These are phyloP conservation scores for Clonostachys byssicola DNA, from an alignment of 2,329 filamentous ascomycete genomes.

Conservation along the genomic window DNA sequence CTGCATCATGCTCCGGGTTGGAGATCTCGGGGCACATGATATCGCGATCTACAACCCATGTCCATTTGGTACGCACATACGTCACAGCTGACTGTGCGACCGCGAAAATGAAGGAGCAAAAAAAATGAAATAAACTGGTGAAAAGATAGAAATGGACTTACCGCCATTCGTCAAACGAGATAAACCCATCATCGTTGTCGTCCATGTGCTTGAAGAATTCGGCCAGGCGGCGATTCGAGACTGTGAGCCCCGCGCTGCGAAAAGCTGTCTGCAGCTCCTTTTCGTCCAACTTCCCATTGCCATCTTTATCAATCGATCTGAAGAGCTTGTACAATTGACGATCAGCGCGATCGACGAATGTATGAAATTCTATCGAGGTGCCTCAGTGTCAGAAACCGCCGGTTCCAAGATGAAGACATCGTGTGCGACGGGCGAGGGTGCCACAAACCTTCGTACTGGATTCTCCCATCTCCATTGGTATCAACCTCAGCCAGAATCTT, in stretches of 20 bases:
- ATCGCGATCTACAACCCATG: no score
- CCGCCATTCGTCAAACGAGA: constrained; percentile 96
- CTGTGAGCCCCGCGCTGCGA: constrained; percentile 69
- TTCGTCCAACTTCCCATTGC: constrained; percentile 82
- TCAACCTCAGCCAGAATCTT: constrained; percentile 82
- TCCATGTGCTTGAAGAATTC: constrained; percentile 90
- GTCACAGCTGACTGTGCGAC: no score
- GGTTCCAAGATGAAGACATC: background rate
- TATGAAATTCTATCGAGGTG: constrained; percentile 71
- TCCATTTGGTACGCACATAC: no score
- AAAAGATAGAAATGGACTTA: constrained; percentile 44
- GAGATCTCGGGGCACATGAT: background rate
- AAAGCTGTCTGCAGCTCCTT: constrained; percentile 80
- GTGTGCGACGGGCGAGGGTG: background rate
- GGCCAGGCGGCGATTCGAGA: constrained; percentile 73
- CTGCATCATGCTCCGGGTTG: constrained; percentile 4
- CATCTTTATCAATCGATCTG: constrained; percentile 78
- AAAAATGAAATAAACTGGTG: no score
- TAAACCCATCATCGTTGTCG: constrained; percentile 79
- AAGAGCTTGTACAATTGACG: constrained; percentile 79
- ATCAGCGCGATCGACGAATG: constrained; percentile 85
- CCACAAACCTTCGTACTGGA: constrained; percentile 78
- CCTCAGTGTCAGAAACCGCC: background rate
- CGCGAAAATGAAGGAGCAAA: no score
- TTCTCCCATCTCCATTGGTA: constrained; percentile 80